Percentiles rank a stretch among this genome's conserved stretches.
phyloP scores from a whole-genome alignment of 2,329 filamentous ascomycete species.

The Byssoonygena ceratinophila region DNA sequence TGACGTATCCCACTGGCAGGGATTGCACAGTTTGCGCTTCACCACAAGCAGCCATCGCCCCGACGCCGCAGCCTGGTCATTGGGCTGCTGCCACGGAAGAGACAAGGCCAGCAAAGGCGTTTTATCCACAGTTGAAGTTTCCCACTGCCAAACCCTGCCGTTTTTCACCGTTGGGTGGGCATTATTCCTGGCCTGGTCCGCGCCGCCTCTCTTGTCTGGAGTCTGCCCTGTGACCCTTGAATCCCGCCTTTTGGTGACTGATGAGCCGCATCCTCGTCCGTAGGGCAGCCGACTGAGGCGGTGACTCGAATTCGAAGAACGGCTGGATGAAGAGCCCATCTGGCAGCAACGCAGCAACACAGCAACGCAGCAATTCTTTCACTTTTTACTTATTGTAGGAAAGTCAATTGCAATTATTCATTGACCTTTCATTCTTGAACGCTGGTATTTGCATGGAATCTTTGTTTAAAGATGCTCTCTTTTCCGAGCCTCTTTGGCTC shows the following conservation, averaged over 20 bases:
- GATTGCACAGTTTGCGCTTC: conserved; percentile 2
- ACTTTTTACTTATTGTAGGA: background rate
- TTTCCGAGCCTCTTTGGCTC: no score
- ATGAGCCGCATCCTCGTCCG: background rate
- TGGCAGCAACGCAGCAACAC: conserved; percentile 7
- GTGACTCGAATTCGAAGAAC: background rate
- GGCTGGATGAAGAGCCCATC: background rate
- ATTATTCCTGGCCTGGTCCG: no score
- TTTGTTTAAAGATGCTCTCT: no score
- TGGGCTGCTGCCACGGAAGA: background rate
- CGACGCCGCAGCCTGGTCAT: background rate
- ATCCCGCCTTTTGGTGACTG: background rate
- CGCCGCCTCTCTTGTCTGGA: no score
- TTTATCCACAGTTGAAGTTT: no score
- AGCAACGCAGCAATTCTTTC: background rate
- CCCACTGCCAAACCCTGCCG: no score
- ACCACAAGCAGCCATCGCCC: background rate
- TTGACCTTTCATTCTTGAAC: background rate
- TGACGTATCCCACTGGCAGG: conserved; percentile 9
- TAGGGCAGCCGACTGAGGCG: conserved; percentile 7
- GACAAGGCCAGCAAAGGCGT: no score
- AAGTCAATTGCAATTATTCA: background rate
- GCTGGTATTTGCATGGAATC: no score
- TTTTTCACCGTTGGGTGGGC: background rate
- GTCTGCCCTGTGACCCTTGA: background rate